These are phyloP conservation scores for Paecilomyces sp. DNA, from an alignment of 2,329 filamentous ascomycete genomes.

Conservation along the genomic window DNA sequence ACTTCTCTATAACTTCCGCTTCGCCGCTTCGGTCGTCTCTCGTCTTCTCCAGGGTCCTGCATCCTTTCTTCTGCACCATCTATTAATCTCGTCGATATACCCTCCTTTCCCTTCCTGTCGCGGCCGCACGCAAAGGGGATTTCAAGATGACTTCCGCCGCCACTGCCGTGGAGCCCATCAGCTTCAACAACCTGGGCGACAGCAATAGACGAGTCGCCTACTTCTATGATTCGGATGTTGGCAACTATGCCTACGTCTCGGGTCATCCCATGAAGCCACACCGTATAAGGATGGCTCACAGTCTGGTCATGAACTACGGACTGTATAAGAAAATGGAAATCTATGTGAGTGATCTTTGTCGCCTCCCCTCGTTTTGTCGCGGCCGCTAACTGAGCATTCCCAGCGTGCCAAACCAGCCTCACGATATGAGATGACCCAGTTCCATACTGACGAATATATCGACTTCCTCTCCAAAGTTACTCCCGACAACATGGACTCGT, in stretches of 20 bases:
- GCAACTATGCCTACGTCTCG: conserved; percentile 91
- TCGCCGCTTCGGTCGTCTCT: not conserved
- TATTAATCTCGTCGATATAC: conserved; percentile 1
- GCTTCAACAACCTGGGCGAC: conserved; percentile 43
- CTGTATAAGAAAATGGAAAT: conserved; percentile 70
- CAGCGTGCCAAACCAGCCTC: conserved; percentile 73
- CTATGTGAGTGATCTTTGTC: conserved; percentile 44
- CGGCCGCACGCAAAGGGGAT: not conserved
- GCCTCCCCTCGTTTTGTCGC: not conserved
- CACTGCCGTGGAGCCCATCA: conserved; percentile 43
- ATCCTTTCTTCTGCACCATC: not conserved
- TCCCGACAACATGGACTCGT: conserved; percentile 96
- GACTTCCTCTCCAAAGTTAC: conserved; percentile 79
- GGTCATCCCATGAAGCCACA: conserved; percentile 64
- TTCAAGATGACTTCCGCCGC: conserved; percentile 47
- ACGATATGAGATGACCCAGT: conserved; percentile 66
- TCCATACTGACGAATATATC: conserved; percentile 67
- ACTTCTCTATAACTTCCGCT: not conserved
- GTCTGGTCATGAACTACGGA: conserved; percentile 64
- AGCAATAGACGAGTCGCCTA: conserved; percentile 83
- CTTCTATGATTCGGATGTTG: conserved; percentile 97
- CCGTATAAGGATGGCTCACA: conserved; percentile 60
- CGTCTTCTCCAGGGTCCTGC: not conserved
- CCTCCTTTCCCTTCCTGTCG: not conserved
- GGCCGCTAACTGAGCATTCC: conserved; percentile 12